Conservation (phyloP, 352 stramenopile genomes). For the Phytophthora citricola region DNA sequence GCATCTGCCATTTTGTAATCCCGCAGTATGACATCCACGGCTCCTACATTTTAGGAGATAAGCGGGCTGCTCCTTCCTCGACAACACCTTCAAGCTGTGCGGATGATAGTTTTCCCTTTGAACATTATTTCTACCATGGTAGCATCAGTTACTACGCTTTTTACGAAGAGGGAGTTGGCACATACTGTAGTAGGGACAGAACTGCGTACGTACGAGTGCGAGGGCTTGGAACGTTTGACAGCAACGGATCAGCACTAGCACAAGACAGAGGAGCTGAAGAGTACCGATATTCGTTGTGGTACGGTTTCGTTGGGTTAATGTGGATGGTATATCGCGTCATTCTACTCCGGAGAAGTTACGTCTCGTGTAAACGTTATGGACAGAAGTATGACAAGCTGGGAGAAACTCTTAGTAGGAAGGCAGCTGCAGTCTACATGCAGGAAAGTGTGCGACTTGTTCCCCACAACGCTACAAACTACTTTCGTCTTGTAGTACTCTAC, state of each 20-base stretch:
- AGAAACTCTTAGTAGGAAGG: neutral
- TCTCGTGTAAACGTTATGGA: neutral
- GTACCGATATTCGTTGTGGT: neutral
- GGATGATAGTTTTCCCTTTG: neutral
- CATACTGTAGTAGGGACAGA: neutral
- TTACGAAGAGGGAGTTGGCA: neutral
- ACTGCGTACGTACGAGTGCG: neutral
- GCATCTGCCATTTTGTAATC: neutral
- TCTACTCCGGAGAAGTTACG: neutral
- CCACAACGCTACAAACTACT: neutral
- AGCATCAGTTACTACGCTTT: neutral
- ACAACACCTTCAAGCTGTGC: neutral
- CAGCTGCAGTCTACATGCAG: neutral
- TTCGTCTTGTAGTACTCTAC: neutral
- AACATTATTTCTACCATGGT: neutral
- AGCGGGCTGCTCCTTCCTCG: neutral
- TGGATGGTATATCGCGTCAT: neutral
- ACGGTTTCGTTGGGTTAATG: neutral
- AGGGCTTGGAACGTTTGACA: neutral
- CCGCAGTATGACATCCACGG: neutral
- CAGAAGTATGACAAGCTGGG: neutral
- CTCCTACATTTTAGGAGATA: neutral
- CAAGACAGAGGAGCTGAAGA: neutral
- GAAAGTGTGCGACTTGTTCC: neutral
- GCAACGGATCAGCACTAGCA: neutral